Conservation (phyloP, 345 rosid species). For the Citrus hindsii region DNA sequence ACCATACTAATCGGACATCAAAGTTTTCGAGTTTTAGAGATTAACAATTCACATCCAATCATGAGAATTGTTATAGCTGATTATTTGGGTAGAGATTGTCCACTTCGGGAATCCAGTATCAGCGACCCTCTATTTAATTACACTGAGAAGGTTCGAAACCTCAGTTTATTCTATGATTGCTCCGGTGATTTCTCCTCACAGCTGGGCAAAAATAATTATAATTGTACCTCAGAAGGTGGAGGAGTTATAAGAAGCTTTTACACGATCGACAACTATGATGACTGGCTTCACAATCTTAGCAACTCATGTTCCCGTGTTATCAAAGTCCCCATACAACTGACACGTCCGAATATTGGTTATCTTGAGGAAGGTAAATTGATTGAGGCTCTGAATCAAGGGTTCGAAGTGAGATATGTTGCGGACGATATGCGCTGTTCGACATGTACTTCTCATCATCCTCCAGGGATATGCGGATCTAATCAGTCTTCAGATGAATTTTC, state of each 20-base stretch:
- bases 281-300: not conserved
- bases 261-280: not conserved
- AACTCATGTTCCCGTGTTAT: not conserved
- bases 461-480: not conserved
- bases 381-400: not conserved
- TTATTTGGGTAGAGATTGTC: constrained; percentile 13
- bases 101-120: not conserved
- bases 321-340: not conserved
- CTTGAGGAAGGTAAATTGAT: fast-evolving
- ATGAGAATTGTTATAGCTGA: constrained; percentile 28
- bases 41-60: fast-evolving
- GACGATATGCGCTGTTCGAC: fast-evolving
- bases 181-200: not conserved
- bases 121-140: not conserved
- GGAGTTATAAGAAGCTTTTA: not conserved
- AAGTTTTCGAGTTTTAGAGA: constrained; percentile 8
- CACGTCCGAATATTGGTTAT: fast-evolving
- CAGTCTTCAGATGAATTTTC: not conserved
- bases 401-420: not conserved
- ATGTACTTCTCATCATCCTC: not conserved
- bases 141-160: not conserved
- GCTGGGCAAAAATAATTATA: not conserved
- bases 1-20: not conserved
- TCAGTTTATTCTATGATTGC: constrained; percentile 26
- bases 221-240: not conserved